phyloP scores from a whole-genome alignment of 345 rosid species.

The Populus deltoides region DNA sequence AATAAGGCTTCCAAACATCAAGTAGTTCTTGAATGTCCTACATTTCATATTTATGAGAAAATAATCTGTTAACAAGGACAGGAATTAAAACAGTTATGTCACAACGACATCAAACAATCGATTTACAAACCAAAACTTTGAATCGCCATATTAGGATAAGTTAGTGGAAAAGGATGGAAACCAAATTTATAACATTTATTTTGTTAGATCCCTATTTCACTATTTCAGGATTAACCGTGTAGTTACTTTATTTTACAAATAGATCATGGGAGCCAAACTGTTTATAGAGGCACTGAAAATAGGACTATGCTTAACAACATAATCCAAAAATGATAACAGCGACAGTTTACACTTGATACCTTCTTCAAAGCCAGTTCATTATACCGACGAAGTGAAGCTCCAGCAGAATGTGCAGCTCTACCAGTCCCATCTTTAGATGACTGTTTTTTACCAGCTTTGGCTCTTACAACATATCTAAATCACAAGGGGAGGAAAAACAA shows the following conservation, averaged over 20 bases:
- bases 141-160: background rate
- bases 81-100: background rate
- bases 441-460: slow-evolving; percentile 96
- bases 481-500: background rate
- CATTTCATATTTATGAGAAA: slow-evolving; percentile 9
- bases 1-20: slow-evolving; percentile 87
- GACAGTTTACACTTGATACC: slow-evolving; percentile 37
- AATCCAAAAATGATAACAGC: background rate
- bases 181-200: too few species aligned
- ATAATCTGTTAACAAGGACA: background rate
- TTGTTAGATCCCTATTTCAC: too few species aligned
- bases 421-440: slow-evolving; percentile 88
- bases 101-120: too few species aligned
- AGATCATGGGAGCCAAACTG: too few species aligned
- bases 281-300: too few species aligned
- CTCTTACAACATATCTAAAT: slow-evolving; percentile 89
- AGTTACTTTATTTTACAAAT: too few species aligned
- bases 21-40: slow-evolving; percentile 89
- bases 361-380: slow-evolving; percentile 90
- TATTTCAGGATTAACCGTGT: too few species aligned
- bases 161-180: background rate
- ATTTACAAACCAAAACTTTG: background rate
- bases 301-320: too few species aligned
- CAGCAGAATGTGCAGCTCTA: slow-evolving; percentile 83
- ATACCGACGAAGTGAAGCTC: slow-evolving; percentile 92